phyloP scores from a whole-genome alignment of 2,329 filamentous ascomycete genomes.

The Colletotrichum caudatum region DNA sequence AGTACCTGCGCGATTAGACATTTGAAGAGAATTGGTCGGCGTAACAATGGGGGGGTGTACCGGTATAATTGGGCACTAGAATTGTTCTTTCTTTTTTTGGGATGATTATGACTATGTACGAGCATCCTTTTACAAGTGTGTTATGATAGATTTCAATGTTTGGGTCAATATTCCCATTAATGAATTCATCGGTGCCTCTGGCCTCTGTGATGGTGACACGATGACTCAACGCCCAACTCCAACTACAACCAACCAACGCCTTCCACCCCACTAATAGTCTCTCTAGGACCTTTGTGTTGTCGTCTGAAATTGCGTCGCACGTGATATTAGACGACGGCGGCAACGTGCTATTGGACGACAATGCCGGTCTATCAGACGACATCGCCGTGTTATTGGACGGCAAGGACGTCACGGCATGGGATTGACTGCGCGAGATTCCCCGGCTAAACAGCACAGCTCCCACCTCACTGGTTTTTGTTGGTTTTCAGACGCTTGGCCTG shows the following conservation, averaged over 20 bases:
- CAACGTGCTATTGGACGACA: no score
- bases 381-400: no score
- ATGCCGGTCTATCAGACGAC: no score
- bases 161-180: slow-evolving; percentile 25
- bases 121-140: slow-evolving; percentile 35
- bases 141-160: slow-evolving; percentile 35
- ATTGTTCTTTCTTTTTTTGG: slow-evolving; percentile 23
- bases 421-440: no score
- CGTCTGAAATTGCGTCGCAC: no score
- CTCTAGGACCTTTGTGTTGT: no score
- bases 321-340: no score
- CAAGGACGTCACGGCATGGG: no score
- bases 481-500: background rate
- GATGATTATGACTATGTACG: slow-evolving; percentile 41
- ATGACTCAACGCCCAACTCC: background rate
- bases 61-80: slow-evolving; percentile 20
- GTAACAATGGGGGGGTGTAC: slow-evolving; percentile 17
- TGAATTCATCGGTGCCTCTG: background rate
- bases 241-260: no score
- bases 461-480: no score
- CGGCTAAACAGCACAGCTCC: no score
- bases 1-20: slow-evolving; percentile 62
- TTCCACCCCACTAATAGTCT: no score
- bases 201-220: background rate
- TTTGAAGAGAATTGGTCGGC: slow-evolving; percentile 4